Conservation (phyloP, 2,329 filamentous ascomycete species). For the Xylariaceae sp. region DNA sequence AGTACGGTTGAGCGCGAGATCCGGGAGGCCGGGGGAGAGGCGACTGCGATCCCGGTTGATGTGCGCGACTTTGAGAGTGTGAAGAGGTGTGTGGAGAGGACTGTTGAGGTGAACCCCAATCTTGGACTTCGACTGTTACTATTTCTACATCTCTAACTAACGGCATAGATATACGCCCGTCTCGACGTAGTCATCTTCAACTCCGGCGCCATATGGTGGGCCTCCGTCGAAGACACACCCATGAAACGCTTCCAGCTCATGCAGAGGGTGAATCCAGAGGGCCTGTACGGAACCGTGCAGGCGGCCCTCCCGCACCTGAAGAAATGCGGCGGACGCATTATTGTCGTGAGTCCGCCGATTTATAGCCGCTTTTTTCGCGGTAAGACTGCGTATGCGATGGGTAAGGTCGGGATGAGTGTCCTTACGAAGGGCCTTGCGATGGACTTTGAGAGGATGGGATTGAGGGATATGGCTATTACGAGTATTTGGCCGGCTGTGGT, state of each 20-base stretch:
- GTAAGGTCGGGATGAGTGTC: conserved; percentile 77
- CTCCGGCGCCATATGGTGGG: conserved; percentile 81
- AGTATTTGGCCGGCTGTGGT: conserved; percentile 78
- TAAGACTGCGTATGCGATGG: conserved; percentile 77
- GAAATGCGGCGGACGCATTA: conserved; percentile 52
- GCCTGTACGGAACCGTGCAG: conserved; percentile 68
- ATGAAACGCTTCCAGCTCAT: conserved; percentile 73
- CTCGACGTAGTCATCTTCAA: conserved; percentile 79
- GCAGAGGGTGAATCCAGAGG: conserved; percentile 69
- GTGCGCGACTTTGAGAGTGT: conserved; percentile 60
- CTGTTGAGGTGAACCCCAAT: conserved; percentile 42
- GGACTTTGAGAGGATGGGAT: conserved; percentile 67
- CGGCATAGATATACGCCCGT: conserved; percentile 52
- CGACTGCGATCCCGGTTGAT: conserved; percentile 64
- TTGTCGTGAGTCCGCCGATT: conserved; percentile 79
- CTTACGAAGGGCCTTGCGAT: conserved; percentile 76
- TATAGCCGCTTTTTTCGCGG: conserved; percentile 81
- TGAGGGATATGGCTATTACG: conserved; percentile 65
- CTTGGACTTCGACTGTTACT: background rate
- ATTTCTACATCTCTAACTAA: too few species aligned
- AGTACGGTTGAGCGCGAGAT: conserved; percentile 76
- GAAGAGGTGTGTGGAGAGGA: conserved; percentile 52
- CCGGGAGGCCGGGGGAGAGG: conserved; percentile 54
- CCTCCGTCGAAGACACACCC: conserved; percentile 65
- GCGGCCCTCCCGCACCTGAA: conserved; percentile 62